These are phyloP conservation scores for Phytopythium kandeliae DNA, from an alignment of 352 stramenopile species.

Conservation along the genomic window DNA sequence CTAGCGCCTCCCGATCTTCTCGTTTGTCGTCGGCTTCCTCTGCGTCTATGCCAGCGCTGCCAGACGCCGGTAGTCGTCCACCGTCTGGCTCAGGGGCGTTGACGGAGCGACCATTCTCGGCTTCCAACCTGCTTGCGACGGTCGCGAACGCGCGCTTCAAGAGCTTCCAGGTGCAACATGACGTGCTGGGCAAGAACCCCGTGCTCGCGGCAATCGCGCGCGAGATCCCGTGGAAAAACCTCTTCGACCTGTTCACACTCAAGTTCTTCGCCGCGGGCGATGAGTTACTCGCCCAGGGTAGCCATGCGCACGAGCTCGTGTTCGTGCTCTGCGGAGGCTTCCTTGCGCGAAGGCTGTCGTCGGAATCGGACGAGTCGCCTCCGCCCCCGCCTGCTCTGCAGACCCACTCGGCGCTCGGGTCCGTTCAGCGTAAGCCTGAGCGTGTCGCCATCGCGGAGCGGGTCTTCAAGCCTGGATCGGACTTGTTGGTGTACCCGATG, in stretches of 20 bases:
- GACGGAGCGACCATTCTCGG: constrained; percentile 26
- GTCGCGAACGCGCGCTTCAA: constrained; percentile 45
- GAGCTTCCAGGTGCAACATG: constrained; percentile 49
- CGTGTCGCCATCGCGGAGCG: constrained; percentile 28
- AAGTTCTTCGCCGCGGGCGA: constrained; percentile 49
- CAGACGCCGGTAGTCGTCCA: background rate
- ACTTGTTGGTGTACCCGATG: constrained; percentile 25
- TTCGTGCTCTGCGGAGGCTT: constrained; percentile 57
- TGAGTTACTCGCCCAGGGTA: constrained; percentile 28
- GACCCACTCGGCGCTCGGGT: background rate
- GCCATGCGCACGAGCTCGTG: constrained; percentile 33
- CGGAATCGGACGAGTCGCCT: too few species aligned
- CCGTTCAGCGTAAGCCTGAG: background rate
- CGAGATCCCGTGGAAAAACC: constrained; percentile 55
- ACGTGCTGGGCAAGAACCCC: constrained; percentile 39
- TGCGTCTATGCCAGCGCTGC: background rate
- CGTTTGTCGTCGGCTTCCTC: background rate
- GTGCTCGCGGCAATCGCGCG: constrained; percentile 34
- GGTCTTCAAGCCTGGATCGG: constrained; percentile 35
- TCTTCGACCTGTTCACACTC: constrained; percentile 48
- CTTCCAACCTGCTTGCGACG: constrained; percentile 37
- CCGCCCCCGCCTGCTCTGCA: too few species aligned
- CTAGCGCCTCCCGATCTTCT: background rate
- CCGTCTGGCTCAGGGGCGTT: background rate
- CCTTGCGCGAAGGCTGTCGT: constrained; percentile 15